Evolutionary conservation across 1,284 basidiomycete genomes (phyloP).

Genomic region (Gomphus bonarii): DNA sequence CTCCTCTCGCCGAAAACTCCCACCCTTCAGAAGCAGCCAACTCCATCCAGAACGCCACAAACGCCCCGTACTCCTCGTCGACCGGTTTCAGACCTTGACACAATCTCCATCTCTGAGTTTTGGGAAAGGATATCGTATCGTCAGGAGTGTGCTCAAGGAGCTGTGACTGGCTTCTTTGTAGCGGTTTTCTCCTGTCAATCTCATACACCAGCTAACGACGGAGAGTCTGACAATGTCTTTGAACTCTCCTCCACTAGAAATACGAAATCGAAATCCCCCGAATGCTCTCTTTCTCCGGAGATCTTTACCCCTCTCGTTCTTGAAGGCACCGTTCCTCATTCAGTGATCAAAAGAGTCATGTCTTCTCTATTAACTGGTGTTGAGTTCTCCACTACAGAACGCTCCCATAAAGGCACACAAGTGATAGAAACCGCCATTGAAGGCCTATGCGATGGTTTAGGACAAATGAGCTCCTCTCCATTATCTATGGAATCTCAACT

Average conservation of each 20-base stretch:
- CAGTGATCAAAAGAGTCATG: conserved; percentile 57
- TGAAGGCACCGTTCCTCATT: conserved; percentile 1
- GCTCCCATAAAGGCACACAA: conserved; percentile 57
- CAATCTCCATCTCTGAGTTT: conserved; percentile 65
- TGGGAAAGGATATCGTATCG: conserved; percentile 93
- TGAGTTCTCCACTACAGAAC: conserved; percentile 64
- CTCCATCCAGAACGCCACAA: not conserved
- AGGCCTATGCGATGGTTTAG: conserved; percentile 58
- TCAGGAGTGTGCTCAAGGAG: conserved; percentile 79
- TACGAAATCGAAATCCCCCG: not conserved
- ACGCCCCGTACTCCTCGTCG: conserved; percentile 3
- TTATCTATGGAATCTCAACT: not conserved
- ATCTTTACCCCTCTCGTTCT: not conserved
- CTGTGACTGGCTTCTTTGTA: conserved; percentile 84
- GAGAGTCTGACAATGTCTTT: not conserved
- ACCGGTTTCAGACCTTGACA: conserved; percentile 10
- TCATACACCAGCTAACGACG: not conserved
- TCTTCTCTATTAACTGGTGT: conserved; percentile 58
- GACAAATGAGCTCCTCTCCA: conserved; percentile 12
- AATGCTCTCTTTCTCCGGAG: not conserved
- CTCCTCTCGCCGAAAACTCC: conserved; percentile 3
- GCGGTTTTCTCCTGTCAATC: conserved; percentile 33
- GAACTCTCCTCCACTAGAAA: not conserved
- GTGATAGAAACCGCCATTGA: conserved; percentile 57
- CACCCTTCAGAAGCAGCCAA: not conserved